These are phyloP conservation scores for Apiospora koreana DNA, from an alignment of 2,329 filamentous ascomycete genomes.

Conservation along the genomic window DNA sequence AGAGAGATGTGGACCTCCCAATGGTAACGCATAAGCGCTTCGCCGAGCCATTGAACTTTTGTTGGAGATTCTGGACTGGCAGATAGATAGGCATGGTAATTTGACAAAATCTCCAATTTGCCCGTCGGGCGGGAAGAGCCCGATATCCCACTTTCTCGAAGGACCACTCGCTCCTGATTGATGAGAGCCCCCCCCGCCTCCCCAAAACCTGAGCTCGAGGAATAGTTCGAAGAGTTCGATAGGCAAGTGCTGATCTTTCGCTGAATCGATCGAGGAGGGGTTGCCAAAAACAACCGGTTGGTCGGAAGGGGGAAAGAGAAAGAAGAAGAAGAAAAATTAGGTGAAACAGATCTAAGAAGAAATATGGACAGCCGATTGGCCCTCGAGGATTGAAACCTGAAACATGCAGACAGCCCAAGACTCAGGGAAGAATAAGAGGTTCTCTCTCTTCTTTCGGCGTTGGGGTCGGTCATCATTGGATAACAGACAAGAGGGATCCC, in stretches of 20 bases:
- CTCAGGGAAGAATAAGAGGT: neutral
- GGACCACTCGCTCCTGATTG: neutral
- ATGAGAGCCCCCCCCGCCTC: neutral
- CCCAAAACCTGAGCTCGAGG: no score
- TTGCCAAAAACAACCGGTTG: neutral
- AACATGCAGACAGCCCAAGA: neutral
- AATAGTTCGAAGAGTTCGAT: neutral
- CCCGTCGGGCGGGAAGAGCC: neutral
- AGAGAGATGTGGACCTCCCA: neutral
- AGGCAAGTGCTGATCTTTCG: neutral
- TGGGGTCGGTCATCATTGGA: neutral
- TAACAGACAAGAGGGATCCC: neutral
- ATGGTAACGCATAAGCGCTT: neutral
- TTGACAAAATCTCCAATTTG: neutral
- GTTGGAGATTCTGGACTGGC: no score
- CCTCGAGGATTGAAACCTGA: neutral
- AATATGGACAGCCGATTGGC: neutral
- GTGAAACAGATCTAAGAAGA: slow-evolving; percentile 4
- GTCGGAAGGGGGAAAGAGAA: neutral
- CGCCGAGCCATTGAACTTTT: neutral
- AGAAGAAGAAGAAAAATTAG: neutral
- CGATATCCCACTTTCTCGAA: neutral
- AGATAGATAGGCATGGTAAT: no score
- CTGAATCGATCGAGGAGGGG: neutral
- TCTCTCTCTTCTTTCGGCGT: neutral